phyloP scores from a whole-genome alignment of 257 asterid species.

The Pogostemon cablin region DNA sequence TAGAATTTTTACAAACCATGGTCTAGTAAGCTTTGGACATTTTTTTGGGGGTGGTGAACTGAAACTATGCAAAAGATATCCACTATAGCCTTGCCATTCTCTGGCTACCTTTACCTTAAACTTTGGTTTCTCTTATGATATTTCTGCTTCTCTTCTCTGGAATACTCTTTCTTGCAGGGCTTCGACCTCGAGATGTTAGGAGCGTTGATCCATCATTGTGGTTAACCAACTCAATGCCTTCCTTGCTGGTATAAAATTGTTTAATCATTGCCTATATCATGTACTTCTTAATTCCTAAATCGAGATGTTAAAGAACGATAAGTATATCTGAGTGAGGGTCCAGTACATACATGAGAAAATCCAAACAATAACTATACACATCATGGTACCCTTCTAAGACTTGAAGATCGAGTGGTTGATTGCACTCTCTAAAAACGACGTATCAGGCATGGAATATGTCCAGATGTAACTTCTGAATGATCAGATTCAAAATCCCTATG shows the following conservation, averaged over 20 bases:
- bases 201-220: slow-evolving; percentile 99
- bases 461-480: slow-evolving; percentile 4
- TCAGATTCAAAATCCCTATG: not conserved
- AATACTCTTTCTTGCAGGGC: slow-evolving; percentile 50
- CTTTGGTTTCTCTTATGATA: slow-evolving; percentile 10
- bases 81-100: slow-evolving; percentile 21
- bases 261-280: slow-evolving; percentile 21
- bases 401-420: not conserved
- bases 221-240: slow-evolving; percentile 96
- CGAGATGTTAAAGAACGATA: not conserved
- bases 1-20: not conserved
- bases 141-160: slow-evolving; percentile 24
- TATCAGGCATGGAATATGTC: not conserved
- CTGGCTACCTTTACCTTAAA: slow-evolving; percentile 21
- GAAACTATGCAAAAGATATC: not conserved
- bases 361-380: not conserved
- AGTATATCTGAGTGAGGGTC: not conserved
- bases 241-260: slow-evolving; percentile 65
- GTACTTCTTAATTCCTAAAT: not conserved
- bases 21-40: slow-evolving; percentile 14
- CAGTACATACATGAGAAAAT: not conserved
- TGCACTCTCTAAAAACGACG: not conserved
- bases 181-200: slow-evolving; percentile 95
- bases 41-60: not conserved
- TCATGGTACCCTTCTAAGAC: not conserved